phyloP scores from a whole-genome alignment of 2,329 filamentous ascomycete genomes.

The Monosporascus sp. region DNA sequence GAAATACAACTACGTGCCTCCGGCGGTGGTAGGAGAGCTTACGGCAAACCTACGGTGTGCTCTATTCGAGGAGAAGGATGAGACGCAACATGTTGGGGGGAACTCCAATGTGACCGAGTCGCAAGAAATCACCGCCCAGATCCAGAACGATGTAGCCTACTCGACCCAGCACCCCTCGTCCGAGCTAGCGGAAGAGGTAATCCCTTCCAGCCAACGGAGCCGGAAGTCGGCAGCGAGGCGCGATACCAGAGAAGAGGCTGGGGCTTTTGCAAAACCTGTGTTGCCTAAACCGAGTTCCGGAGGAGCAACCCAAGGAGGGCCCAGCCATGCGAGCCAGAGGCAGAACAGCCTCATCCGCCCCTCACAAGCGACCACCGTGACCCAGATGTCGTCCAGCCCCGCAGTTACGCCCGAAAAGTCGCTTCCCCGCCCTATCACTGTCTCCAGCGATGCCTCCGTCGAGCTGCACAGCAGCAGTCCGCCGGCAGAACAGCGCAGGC shows the following conservation, averaged over 20 bases:
- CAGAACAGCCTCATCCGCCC: constrained; percentile 21
- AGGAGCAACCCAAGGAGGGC: constrained; percentile 7
- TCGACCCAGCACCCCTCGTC: constrained; percentile 29
- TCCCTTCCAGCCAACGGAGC: constrained; percentile 27
- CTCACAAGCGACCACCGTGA: constrained; percentile 40
- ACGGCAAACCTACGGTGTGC: constrained; percentile 52
- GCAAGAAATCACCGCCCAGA: constrained; percentile 47
- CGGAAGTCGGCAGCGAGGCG: constrained; percentile 7
- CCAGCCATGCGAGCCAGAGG: constrained; percentile 11
- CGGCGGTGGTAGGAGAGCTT: constrained; percentile 51
- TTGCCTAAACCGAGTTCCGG: constrained; percentile 8
- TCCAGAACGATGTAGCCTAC: constrained; percentile 39
- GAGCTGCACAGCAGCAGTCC: constrained; percentile 13
- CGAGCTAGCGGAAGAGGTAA: constrained; percentile 19
- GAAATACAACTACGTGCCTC: constrained; percentile 49
- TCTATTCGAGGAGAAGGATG: constrained; percentile 33
- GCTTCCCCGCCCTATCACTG: constrained; percentile 11
- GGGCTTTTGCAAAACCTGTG: constrained; percentile 13
- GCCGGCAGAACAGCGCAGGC: constrained; percentile 6
- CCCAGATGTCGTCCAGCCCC: constrained; percentile 28
- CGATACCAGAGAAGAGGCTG: background rate
- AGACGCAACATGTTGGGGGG: constrained; percentile 9
- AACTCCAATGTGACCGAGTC: constrained; percentile 33
- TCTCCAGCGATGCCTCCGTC: constrained; percentile 11
- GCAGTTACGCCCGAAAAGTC: constrained; percentile 23